Evolutionary conservation across 768 basidiomycete species (phyloP), one percentile per base, ranked within the genome.

Genomic region (Boletus tomentosulus): DNA sequence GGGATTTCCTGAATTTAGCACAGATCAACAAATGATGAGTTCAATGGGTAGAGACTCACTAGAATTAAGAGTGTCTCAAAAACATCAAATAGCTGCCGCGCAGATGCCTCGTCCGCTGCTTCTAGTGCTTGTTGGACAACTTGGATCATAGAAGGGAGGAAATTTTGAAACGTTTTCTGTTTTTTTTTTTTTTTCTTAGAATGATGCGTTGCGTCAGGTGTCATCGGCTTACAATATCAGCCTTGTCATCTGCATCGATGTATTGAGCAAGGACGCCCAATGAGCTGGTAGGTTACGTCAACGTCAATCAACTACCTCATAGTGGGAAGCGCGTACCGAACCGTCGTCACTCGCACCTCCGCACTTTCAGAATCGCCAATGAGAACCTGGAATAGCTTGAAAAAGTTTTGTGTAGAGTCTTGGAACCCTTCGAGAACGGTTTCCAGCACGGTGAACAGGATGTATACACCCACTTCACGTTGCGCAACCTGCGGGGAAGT

Each of bases 21-120:
- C 5, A 10, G 19, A 59, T 63, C 50, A 63, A 39, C 31, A 39
- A 37, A 10, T 4, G 22, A 53, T 39, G 11, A 3, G n/a, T 25
- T 30, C 22, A 15, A 22, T 39, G 27, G 13, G 12, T 24, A 1
- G 50, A 42, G 13, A 33, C 85, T 54, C 59, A 90, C 91, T 54
- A 98, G 83, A 66, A 98, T 96, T 45, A 96, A 80, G 45, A 98
- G 84, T 0, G 92, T 95, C 77, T 98, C 97, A 57, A 98, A 79
- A 28, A 98, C 92, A 66, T 99, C 97, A 65, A 98, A 97, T 25
- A 94, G 77, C 64, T 95, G 85, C 59, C 94, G 85, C 44, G 92
- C 90, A 50, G 84, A 84, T 34, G 78, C 77, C 65, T 94, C 92
- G 64, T 98, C 88, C 34, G 80, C 82, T 34, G 80, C 69, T 60